Percentiles rank a stretch among this genome's conserved stretches.
Evolutionary conservation across 2,329 filamentous ascomycete species (phyloP).

Genomic region (Fusarium piperis): DNA sequence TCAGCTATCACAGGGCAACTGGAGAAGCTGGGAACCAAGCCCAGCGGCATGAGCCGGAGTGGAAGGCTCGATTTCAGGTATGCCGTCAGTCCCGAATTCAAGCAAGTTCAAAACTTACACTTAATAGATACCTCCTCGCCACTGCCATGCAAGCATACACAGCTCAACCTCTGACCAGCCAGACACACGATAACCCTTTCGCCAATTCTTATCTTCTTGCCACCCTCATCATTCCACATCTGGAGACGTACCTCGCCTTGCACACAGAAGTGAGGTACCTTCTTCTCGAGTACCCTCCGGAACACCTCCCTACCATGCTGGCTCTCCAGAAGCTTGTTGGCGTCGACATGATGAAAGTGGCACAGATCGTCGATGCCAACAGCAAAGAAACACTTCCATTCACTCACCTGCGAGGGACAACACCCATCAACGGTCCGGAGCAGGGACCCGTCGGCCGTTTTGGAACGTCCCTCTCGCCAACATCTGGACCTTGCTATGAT

Average conservation of each 20-base stretch:
- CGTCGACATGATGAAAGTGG: conserved; percentile 65
- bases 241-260: conserved; percentile 67
- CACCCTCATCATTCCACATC: conserved; percentile 66
- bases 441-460: conserved; percentile 34
- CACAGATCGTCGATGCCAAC: conserved; percentile 62
- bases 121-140: conserved; percentile 65
- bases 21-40: conserved; percentile 64
- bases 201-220: conserved; percentile 64
- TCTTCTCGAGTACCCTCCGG: conserved; percentile 66
- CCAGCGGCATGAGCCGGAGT: conserved; percentile 60
- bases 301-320: conserved; percentile 65
- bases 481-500: conserved; percentile 42
- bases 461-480: conserved; percentile 32
- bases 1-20: conserved; percentile 60
- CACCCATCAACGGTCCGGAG: conserved; percentile 40
- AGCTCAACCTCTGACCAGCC: conserved; percentile 59
- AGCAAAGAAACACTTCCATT: conserved; percentile 51
- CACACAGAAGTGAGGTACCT: conserved; percentile 65
- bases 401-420: conserved; percentile 51
- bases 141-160: conserved; percentile 69
- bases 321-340: conserved; percentile 68
- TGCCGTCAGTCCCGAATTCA: conserved; percentile 15
- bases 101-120: conserved; percentile 8
- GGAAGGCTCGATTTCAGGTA: conserved; percentile 69
- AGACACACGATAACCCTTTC: conserved; percentile 64